These are phyloP conservation scores for Hypoxylon fuscum DNA, from an alignment of 495 filamentous ascomycete genomes.

Conservation along the genomic window DNA sequence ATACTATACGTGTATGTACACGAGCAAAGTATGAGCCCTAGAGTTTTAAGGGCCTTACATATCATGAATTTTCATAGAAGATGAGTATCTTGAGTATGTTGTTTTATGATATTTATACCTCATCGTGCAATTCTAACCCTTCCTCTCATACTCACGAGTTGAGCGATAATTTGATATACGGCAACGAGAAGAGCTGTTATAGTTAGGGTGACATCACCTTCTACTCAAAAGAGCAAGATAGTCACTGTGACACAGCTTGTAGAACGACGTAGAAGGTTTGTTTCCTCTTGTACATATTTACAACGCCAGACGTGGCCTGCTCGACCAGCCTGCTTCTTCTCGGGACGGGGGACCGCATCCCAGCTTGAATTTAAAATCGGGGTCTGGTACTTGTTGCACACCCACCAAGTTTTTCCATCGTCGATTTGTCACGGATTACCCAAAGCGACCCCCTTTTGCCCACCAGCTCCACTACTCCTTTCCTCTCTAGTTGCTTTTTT, in stretches of 20 bases:
- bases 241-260: conserved; percentile 3
- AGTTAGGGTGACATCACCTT: too few species aligned
- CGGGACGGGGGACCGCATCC: conserved; percentile 10
- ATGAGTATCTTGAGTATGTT: too few species aligned
- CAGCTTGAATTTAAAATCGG: conserved; percentile 7
- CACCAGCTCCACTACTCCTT: conserved; percentile 27
- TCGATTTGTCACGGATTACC: conserved; percentile 34
- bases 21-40: too few species aligned
- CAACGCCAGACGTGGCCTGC: conserved; percentile 29
- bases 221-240: background rate
- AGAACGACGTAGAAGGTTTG: conserved; percentile 37
- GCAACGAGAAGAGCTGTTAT: too few species aligned
- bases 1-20: too few species aligned
- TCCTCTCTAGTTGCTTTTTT: conserved; percentile 34
- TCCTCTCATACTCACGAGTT: too few species aligned
- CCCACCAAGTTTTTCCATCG: conserved; percentile 17
- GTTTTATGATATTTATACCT: too few species aligned
- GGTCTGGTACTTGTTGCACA: conserved; percentile 1
- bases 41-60: too few species aligned
- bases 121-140: too few species aligned
- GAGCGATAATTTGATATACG: too few species aligned
- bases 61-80: too few species aligned
- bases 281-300: conserved; percentile 48
- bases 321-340: conserved; percentile 12
- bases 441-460: conserved; percentile 9